Conservation (phyloP, 164 flowering plant species). For the Cinnamomum chago region DNA sequence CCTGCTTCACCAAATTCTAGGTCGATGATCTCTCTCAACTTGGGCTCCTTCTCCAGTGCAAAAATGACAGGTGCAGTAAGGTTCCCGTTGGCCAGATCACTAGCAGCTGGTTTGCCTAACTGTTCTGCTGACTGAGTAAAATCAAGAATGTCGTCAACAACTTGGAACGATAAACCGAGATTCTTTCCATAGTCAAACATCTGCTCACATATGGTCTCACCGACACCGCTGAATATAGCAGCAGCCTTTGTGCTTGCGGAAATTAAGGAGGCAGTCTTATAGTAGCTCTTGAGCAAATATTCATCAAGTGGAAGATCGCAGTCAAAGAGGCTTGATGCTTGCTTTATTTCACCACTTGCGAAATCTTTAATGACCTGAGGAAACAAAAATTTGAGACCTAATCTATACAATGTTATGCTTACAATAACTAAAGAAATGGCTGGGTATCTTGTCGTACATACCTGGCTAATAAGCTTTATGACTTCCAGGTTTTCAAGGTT, state of each 20-base stretch:
- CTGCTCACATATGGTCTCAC: slow-evolving; percentile 34
- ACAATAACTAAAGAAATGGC: background rate
- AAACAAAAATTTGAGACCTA: background rate
- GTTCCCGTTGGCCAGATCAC: slow-evolving; percentile 86
- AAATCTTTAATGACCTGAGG: slow-evolving; percentile 93
- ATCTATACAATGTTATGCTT: background rate
- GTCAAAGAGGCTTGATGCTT: slow-evolving; percentile 89
- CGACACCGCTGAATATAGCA: slow-evolving; percentile 77
- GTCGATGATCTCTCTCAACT: slow-evolving; percentile 74
- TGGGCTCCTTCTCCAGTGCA: slow-evolving; percentile 74
- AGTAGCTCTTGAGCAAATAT: slow-evolving; percentile 84
- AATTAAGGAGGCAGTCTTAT: slow-evolving; percentile 87
- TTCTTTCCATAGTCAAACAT: slow-evolving; percentile 90
- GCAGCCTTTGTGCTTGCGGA: slow-evolving; percentile 94
- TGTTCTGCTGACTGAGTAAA: slow-evolving; percentile 93
- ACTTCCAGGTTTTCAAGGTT: slow-evolving; percentile 96
- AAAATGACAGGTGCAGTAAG: slow-evolving; percentile 91
- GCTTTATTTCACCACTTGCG: slow-evolving; percentile 98
- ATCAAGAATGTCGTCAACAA: slow-evolving; percentile 92
- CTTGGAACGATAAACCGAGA: slow-evolving; percentile 90
- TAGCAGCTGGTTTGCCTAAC: slow-evolving; percentile 90
- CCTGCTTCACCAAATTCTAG: slow-evolving; percentile 78
- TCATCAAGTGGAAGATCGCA: slow-evolving; percentile 76
- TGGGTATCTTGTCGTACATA: slow-evolving; percentile 10
- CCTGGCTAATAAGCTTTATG: slow-evolving; percentile 97